These are phyloP conservation scores for Pycnococcus provasolii DNA, from an alignment of 139 green algal genomes.

Conservation along the genomic window DNA sequence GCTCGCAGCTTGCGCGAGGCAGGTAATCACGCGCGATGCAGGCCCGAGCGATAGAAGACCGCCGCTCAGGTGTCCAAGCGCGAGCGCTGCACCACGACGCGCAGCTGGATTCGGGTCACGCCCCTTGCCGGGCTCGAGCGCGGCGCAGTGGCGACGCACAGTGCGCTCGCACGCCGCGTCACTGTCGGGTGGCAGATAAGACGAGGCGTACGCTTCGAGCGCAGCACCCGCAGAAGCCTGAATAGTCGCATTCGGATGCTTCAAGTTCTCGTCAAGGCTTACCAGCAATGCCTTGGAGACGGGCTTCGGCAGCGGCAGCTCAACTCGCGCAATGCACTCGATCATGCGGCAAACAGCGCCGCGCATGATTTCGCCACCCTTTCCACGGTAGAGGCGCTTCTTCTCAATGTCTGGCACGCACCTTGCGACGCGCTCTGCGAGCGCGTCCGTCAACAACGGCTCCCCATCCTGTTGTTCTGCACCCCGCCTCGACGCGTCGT, in stretches of 20 bases:
- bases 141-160: neutral
- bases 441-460: neutral
- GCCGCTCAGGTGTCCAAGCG: conserved; percentile 37
- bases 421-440: conserved; percentile 10
- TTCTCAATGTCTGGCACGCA: conserved; percentile 48
- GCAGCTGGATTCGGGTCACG: conserved; percentile 38
- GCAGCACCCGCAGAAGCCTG: conserved; percentile 47
- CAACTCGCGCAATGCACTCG: conserved; percentile 18
- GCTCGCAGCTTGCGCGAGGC: neutral
- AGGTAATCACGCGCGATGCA: no score
- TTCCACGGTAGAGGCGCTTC: conserved; percentile 64
- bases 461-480: neutral
- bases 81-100: conserved; percentile 38
- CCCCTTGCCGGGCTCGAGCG: neutral
- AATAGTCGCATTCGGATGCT: conserved; percentile 50
- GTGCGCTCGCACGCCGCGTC: no score
- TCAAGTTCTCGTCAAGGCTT: conserved; percentile 63
- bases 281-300: conserved; percentile 27
- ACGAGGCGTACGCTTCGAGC: conserved; percentile 40
- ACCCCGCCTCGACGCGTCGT: neutral
- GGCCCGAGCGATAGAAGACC: conserved; percentile 23
- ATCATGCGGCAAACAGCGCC: conserved; percentile 53
- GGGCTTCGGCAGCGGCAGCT: conserved; percentile 37
- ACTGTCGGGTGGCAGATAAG: conserved; percentile 21
- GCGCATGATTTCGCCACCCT: conserved; percentile 83